These are phyloP conservation scores for Fragaria nilgerrensis DNA, from an alignment of 306 rosid genomes.

Conservation along the genomic window DNA sequence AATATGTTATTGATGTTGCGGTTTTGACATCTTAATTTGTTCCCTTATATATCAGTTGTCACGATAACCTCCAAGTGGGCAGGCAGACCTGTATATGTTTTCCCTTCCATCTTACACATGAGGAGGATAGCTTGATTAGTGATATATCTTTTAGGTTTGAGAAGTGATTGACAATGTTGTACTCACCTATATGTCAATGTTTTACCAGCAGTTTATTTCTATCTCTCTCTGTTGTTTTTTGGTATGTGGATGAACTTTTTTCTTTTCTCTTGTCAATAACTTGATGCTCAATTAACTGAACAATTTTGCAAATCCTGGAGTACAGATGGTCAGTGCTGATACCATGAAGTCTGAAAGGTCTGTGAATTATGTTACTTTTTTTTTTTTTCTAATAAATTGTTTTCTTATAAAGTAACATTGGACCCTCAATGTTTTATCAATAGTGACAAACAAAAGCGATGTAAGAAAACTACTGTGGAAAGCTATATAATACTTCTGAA, in stretches of 20 bases:
- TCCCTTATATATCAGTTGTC: not conserved
- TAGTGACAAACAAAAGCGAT: conserved; percentile 25
- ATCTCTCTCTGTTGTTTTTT: not conserved
- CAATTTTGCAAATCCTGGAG: not conserved
- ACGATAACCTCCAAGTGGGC: not conserved
- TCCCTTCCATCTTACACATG: not conserved
- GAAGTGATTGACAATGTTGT: not conserved
- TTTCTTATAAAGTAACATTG: not conserved
- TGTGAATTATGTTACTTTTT: conserved; percentile 14
- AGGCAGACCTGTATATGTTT: not conserved
- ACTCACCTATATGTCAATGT: not conserved
- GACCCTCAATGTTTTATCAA: not conserved
- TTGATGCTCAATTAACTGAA: not conserved
- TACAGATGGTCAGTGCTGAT: conserved; percentile 18
- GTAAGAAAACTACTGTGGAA: conserved; percentile 10
- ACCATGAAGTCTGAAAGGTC: conserved; percentile 28
- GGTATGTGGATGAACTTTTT: not conserved
- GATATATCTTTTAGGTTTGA: not conserved
- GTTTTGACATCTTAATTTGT: not conserved
- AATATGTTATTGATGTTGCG: not conserved
- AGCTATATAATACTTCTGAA: conserved; percentile 10
- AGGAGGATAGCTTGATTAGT: not conserved
- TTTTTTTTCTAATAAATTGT: not conserved
- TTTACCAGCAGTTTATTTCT: not conserved
- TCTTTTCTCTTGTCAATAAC: not conserved